Base-by-base conservation (phyloP, 306 rosid species). In the Parietaria judaica region DNA sequence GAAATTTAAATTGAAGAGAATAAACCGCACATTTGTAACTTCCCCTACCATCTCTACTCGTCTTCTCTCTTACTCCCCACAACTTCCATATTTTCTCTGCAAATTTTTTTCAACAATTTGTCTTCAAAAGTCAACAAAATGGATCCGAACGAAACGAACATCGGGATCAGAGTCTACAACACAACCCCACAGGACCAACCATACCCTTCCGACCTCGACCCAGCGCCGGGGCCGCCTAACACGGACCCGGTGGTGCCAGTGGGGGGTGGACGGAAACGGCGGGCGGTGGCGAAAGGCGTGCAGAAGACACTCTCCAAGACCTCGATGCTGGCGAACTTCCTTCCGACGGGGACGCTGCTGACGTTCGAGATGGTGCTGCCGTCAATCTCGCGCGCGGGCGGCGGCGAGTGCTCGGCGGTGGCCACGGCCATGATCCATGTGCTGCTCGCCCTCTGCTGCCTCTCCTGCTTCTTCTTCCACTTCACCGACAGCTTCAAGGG, bases 361-460 rank as follows among this genome's bases (percentile, higher is more conserved):
- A 83, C 95, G 0, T 90, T 87, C 45, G 97, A 90, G 23, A 87
- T 84, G 94, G 81, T 90, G 1, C 95, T 87, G 3, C 94, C 97
- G 0, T 70, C 90, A 0, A 81, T 84, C 61, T 84, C 53, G 14
- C 78, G 74, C 69, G 77, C 4, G 76, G 71, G 75, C 4, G 74
- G 69, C 8, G 95, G 95, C 0, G 66, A 70, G 23, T 86, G 95
- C 83, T 68, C 83, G 5, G 51, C 71, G 2, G 81, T 78, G 4
- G 67, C 75, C 51, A 69, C 78, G 43, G 10, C 66, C 14, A 82
- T 86, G 95, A 78, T 75, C n/a, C 72, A 76, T 61, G 23, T 59
- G 12, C 81, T 89, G 3, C 52, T 86, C 0, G 56, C 9, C 4
- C 31, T 89, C 3, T 84, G 95, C 39, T 67, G 84, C 2, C 81